Percentiles rank a stretch among this genome's conserved stretches.
phyloP scores from a whole-genome alignment of 352 stramenopile genomes.

The Globisporangium paddicum region DNA sequence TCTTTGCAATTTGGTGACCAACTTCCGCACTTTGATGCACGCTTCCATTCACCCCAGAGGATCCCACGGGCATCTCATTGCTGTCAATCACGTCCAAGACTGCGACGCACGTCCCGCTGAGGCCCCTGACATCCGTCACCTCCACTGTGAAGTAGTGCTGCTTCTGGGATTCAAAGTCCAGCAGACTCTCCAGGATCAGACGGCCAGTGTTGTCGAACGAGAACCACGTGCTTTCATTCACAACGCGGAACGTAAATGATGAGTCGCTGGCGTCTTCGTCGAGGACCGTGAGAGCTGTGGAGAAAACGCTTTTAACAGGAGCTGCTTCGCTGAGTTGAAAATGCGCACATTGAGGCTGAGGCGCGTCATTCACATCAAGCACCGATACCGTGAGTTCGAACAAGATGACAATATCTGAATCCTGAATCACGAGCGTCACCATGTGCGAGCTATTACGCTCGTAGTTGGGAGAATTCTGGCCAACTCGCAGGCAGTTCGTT shows the following conservation, averaged over 20 bases:
- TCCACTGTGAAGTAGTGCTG: conserved; percentile 27
- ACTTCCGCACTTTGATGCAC: conserved; percentile 22
- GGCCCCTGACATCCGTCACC: conserved; percentile 22
- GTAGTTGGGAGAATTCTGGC: conserved; percentile 26
- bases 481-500: conserved; percentile 28
- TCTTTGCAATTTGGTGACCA: conserved; percentile 11
- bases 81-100: conserved; percentile 34
- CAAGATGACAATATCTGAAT: not conserved
- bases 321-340: conserved; percentile 19
- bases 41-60: conserved; percentile 24
- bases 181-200: conserved; percentile 20
- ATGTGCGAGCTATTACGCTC: conserved; percentile 17
- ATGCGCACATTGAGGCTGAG: conserved; percentile 11
- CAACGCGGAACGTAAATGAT: conserved; percentile 16
- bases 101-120: conserved; percentile 29
- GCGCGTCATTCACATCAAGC: conserved; percentile 22
- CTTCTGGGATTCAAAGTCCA: conserved; percentile 35
- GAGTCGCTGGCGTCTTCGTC: conserved; percentile 24
- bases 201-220: conserved; percentile 24
- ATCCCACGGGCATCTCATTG: conserved; percentile 31
- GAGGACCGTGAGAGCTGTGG: conserved; percentile 13
- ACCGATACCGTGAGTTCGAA: conserved; percentile 18
- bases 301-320: conserved; percentile 14
- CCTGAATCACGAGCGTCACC: not conserved
- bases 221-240: conserved; percentile 23